Evolutionary conservation across 345 rosid species (phyloP), one percentile per base, ranked within the genome.

Genomic region (Luvunga scandens): DNA sequence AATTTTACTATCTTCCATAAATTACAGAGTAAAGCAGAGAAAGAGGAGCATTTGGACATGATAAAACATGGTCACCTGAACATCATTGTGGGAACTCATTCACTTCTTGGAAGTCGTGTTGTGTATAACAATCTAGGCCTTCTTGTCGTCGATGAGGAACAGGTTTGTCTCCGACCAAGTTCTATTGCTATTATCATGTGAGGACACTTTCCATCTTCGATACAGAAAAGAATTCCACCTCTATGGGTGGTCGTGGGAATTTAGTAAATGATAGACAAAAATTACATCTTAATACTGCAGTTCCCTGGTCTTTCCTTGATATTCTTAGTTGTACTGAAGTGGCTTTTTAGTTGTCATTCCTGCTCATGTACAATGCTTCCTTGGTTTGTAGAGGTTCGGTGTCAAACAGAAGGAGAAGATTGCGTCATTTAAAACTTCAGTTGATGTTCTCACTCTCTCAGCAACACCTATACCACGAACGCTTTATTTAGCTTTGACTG

Each of bases 381-480:
- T 79, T 86, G 73, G 60, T 71, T 77, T 73, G 62, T 89, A 93
- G 99, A 90, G 98, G 81, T 95, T 95, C 82, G 98, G 99, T 80
- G 99, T 95, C 81, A 95, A 95, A 84, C 99, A 92, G 85, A 95
- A 95, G 92, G 99, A 93, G 86, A 92, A 87, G 83, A 95, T 95
- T 84, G 97, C 99, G 80, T 91, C 98, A 69, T 91, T 92, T 81
- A 95, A 93, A 87, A 95, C 93, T 81, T 91, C 98, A 71, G 92
- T 95, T 34, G 99, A 95, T 83, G 97, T 95, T 69, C 97, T 95
- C 80, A 93, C 97, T 81, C 92, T 95, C 38, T 93, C 99, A 2
- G 99, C 98, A 73, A 93, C 99, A 77, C 99, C 99, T 66, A 95
- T 95, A 78, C 99, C 99, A 48, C 91, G 99, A 78, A 95, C 97